Conservation (phyloP, 164 flowering plant genomes). For the Pachysandra terminalis region DNA sequence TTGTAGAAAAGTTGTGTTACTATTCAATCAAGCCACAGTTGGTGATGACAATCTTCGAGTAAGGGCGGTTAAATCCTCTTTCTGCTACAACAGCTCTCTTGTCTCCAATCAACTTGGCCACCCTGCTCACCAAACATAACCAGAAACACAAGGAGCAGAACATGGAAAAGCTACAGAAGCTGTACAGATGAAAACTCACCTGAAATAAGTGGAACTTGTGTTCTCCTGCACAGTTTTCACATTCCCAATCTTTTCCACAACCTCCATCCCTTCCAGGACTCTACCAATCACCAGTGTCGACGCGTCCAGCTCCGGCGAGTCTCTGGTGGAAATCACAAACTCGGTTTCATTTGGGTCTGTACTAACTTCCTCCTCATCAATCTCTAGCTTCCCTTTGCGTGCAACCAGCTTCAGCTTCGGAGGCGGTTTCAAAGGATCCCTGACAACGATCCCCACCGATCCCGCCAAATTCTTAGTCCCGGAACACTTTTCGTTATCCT, state of each 20-base stretch:
- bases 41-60: conserved; percentile 71
- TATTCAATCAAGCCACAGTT: conserved; percentile 69
- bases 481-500: conserved; percentile 26
- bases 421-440: conserved; percentile 77
- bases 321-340: conserved; percentile 58
- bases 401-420: conserved; percentile 88
- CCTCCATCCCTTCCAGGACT: conserved; percentile 80
- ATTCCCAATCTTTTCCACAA: conserved; percentile 58
- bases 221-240: conserved; percentile 93
- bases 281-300: conserved; percentile 69
- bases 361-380: conserved; percentile 76
- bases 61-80: conserved; percentile 95
- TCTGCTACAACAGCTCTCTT: conserved; percentile 94
- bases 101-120: conserved; percentile 90
- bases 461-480: conserved; percentile 66
- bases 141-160: neutral
- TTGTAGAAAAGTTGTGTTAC: neutral
- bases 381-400: conserved; percentile 69
- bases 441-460: conserved; percentile 62
- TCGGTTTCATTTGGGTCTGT: conserved; percentile 82
- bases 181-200: conserved; percentile 31
- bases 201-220: conserved; percentile 81
- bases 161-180: neutral
- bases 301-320: conserved; percentile 77
- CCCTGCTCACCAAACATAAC: conserved; percentile 40